A percentile compares a stretch with the other conserved stretches of the same genome.
phyloP scores from a whole-genome alignment of 2,329 filamentous ascomycete genomes.

The Diaporthe sp. region DNA sequence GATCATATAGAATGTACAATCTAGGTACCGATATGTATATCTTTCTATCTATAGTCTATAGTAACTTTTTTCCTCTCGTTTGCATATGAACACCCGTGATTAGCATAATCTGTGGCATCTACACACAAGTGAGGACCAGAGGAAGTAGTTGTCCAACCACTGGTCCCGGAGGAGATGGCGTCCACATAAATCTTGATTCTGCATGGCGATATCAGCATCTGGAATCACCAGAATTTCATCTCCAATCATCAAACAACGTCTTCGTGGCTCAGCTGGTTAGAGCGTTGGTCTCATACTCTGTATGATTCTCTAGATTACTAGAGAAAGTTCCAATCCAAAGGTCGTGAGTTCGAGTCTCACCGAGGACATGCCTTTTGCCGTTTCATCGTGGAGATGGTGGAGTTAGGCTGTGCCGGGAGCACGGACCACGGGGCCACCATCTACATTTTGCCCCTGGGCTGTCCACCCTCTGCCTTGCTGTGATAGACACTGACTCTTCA shows the following conservation, averaged over 20 bases:
- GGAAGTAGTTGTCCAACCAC: background rate
- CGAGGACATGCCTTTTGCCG: conserved; percentile 32
- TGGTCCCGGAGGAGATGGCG: background rate
- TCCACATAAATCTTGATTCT: too few relatives aligned
- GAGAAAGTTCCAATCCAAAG: conserved; percentile 51
- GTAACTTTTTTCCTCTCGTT: background rate
- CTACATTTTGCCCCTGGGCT: too few relatives aligned
- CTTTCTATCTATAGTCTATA: background rate
- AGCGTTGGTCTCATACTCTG: conserved; percentile 54
- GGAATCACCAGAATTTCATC: background rate
- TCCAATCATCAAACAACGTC: conserved; percentile 35
- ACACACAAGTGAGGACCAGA: background rate
- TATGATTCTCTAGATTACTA: conserved; percentile 15
- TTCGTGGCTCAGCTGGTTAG: conserved; percentile 56
- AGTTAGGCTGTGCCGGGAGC: background rate
- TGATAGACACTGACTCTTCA: too few relatives aligned
- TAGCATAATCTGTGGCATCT: background rate
- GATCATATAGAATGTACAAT: background rate
- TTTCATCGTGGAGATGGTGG: background rate
- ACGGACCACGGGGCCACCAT: background rate
- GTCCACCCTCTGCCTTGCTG: too few relatives aligned
- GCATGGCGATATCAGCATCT: background rate
- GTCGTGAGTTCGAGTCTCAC: conserved; percentile 42
- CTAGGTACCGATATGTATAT: background rate
- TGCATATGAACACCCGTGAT: too few relatives aligned